Base-by-base conservation (phyloP, 1,139 yeast genomes). In the Pichia sp. region DNA sequence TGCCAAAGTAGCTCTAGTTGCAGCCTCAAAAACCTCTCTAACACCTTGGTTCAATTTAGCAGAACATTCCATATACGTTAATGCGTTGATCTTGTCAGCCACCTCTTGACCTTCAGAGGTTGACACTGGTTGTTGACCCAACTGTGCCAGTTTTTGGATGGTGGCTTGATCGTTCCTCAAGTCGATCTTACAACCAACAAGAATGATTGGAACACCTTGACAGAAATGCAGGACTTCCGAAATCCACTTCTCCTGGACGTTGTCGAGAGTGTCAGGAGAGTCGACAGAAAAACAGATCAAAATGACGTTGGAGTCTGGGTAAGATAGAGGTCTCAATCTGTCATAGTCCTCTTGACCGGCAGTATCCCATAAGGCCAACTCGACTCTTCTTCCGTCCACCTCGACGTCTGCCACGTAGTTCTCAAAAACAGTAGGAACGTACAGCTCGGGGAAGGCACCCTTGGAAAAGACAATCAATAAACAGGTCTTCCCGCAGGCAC, bases 301-400 rank as follows among this genome's bases (percentile, higher is more conserved):
- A 62, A 90, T 88, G 61, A 90, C 96, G 70, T 90, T 88, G 52
- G 97, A 87, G 72, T 90, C 96, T 58, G 97, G 96, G 75, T 90
- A 90, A 32, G 95, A 86, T 66, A 90, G 79, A 36, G 97, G 97
- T 77, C 97, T 86, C 70, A 90, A 80, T 75, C 97, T 86, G 73
- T 90, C 96, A 73, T 90, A 90, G 76, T 90, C 97, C 78, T 90
- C 97, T 80, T 90, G 97, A 61, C 97, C 97, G 55, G 97, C 97
- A 65, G 97, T 90, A 88, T 90, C 97, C 97, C 97, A 90, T 62
- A 90, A 79, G 29, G 97, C 96, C 74, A 90, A 80, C 72, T 89
- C 96, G 57, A 90, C 96, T 72, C 88, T 88, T 77, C 95, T 86
- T 55, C 97, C 97, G 67, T 90, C 92, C 59, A 90, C 95, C 71